These are phyloP conservation scores for Arthrobotrys sphaeroides DNA, from an alignment of 2,329 filamentous ascomycete species.

Conservation along the genomic window DNA sequence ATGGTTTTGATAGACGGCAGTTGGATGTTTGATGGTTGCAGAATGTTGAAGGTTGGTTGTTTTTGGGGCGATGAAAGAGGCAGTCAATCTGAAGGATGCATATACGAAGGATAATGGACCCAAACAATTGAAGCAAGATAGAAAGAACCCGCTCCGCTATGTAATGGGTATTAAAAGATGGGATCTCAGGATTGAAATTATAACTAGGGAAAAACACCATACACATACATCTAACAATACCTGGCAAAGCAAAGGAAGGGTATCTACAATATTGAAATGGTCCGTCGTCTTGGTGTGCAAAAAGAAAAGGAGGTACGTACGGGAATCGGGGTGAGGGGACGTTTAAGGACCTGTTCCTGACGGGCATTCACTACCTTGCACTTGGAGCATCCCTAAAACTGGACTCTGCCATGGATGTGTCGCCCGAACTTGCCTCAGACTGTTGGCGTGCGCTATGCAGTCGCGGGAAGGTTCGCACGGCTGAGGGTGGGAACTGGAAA, in stretches of 20 bases:
- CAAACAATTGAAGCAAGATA: too few relatives aligned
- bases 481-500: neutral
- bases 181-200: too few relatives aligned
- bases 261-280: neutral
- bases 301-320: neutral
- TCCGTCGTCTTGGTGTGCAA: neutral
- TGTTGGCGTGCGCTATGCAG: slow-evolving; percentile 15
- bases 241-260: too few relatives aligned
- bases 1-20: neutral
- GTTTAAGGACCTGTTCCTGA: neutral
- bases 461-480: slow-evolving; percentile 8
- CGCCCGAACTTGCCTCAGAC: slow-evolving; percentile 2
- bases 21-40: neutral
- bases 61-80: neutral
- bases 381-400: neutral
- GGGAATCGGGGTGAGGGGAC: neutral
- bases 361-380: neutral
- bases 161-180: too few relatives aligned
- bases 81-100: neutral
- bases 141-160: too few relatives aligned
- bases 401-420: neutral
- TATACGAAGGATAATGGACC: too few relatives aligned
- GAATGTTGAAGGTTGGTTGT: neutral
- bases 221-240: too few relatives aligned
- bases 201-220: too few relatives aligned